These are phyloP conservation scores for Adansonia grandidieri DNA, from an alignment of 441 rosid genomes.

Conservation along the genomic window DNA sequence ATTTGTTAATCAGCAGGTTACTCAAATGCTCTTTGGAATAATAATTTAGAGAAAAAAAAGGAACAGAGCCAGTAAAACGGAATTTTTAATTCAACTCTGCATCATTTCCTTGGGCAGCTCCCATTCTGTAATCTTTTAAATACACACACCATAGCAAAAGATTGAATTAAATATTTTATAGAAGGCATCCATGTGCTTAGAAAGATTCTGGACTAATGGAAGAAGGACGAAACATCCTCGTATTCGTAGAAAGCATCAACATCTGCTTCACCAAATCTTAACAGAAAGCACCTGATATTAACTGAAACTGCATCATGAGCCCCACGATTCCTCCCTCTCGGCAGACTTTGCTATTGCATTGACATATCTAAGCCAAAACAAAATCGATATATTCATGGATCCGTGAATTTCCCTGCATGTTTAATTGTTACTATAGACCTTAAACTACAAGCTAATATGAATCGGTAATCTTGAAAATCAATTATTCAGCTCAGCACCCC, in stretches of 20 bases:
- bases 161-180: not conserved
- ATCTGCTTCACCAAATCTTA: not conserved
- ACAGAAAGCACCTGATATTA: not conserved
- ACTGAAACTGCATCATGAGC: not conserved
- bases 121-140: not conserved
- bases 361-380: not conserved
- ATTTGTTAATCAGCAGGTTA: not conserved
- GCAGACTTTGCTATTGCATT: not conserved
- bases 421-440: not conserved
- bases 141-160: not conserved
- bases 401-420: not conserved
- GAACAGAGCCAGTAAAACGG: not conserved
- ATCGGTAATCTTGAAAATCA: not conserved
- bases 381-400: slow-evolving; percentile 1
- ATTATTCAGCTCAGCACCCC: not conserved
- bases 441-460: not conserved
- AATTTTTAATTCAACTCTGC: not conserved
- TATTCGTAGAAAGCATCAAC: not conserved
- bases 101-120: not conserved
- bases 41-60: not conserved
- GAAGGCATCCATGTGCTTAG: not conserved
- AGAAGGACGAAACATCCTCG: not conserved
- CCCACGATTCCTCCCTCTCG: slow-evolving; percentile 4
- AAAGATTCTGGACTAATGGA: not conserved
- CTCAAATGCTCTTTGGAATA: not conserved